Conservation (phyloP, 305 asterid species). For the Nicotiana rustica region DNA sequence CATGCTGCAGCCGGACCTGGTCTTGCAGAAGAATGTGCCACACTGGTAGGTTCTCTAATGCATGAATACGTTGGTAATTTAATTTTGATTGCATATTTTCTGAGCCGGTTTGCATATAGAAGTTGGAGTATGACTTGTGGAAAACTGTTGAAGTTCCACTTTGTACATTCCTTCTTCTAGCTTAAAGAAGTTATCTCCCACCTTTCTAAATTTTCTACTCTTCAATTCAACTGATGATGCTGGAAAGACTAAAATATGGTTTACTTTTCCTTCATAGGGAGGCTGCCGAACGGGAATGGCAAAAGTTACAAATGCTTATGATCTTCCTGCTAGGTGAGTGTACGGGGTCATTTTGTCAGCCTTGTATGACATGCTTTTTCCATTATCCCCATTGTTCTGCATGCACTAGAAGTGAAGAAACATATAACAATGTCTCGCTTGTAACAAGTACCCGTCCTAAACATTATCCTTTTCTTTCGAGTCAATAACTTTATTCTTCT, state of each 20-base stretch:
- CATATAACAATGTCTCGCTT: not conserved
- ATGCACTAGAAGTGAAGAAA: constrained; percentile 10
- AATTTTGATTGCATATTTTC: not conserved
- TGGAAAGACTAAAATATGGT: constrained; percentile 9
- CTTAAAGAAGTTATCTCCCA: constrained; percentile 3
- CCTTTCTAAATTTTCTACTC: not conserved
- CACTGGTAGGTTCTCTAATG: constrained; percentile 56
- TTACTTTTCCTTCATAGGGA: constrained; percentile 55
- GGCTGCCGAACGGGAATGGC: constrained; percentile 94
- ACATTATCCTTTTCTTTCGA: not conserved
- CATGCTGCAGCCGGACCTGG: constrained; percentile 93
- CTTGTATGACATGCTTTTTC: constrained; percentile 19
- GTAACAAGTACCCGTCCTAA: not conserved
- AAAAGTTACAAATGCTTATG: constrained; percentile 76
- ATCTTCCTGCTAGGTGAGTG: constrained; percentile 82
- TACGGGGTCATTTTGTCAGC: constrained; percentile 32
- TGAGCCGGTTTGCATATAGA: not conserved
- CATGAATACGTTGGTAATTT: not conserved
- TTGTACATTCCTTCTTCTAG: constrained; percentile 7
- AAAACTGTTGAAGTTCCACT: constrained; percentile 31
- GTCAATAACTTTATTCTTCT: not conserved
- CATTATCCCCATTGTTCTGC: not conserved
- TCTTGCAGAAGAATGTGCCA: constrained; percentile 84
- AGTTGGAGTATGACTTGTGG: constrained; percentile 16
- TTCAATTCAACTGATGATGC: constrained; percentile 16